phyloP scores from a whole-genome alignment of 768 basidiomycete genomes.

The Rhodotorula toruloides region DNA sequence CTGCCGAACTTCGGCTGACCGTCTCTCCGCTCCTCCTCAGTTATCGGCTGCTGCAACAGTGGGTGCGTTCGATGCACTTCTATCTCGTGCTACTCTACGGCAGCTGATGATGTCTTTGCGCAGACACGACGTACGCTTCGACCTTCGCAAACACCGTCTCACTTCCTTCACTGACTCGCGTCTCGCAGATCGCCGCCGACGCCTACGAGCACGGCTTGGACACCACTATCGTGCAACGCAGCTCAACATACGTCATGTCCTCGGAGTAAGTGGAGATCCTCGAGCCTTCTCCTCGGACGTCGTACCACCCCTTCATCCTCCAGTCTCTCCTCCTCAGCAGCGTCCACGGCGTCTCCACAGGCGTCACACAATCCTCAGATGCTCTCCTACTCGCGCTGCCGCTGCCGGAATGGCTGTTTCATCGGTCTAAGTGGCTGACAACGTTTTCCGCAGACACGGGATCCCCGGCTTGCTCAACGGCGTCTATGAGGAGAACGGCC shows the following conservation, averaged over 20 bases:
- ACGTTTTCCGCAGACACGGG: slow-evolving; percentile 15
- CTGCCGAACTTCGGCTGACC: neutral
- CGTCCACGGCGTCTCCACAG: too few species aligned
- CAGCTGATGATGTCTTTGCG: too few species aligned
- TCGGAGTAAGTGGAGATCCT: neutral
- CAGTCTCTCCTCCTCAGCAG: too few species aligned
- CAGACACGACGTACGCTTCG: neutral
- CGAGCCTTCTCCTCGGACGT: neutral
- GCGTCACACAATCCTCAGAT: too few species aligned
- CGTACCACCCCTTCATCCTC: neutral
- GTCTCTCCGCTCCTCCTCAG: slow-evolving; percentile 9
- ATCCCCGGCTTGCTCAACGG: slow-evolving; percentile 34
- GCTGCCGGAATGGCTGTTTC: too few species aligned
- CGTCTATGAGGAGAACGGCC: slow-evolving; percentile 54
- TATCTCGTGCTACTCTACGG: too few species aligned
- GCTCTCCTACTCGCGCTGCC: neutral
- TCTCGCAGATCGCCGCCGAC: slow-evolving; percentile 54
- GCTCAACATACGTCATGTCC: slow-evolving; percentile 52
- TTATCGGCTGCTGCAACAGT: slow-evolving; percentile 10
- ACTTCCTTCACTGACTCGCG: neutral
- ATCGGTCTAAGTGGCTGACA: neutral
- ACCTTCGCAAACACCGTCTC: neutral
- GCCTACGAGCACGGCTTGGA: slow-evolving; percentile 50
- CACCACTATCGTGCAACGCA: slow-evolving; percentile 53
- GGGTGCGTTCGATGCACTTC: neutral